Percentiles rank a stretch among this genome's conserved stretches.
These are phyloP conservation scores for Candida saitoana DNA, from an alignment of 805 yeast species.

Conservation along the genomic window DNA sequence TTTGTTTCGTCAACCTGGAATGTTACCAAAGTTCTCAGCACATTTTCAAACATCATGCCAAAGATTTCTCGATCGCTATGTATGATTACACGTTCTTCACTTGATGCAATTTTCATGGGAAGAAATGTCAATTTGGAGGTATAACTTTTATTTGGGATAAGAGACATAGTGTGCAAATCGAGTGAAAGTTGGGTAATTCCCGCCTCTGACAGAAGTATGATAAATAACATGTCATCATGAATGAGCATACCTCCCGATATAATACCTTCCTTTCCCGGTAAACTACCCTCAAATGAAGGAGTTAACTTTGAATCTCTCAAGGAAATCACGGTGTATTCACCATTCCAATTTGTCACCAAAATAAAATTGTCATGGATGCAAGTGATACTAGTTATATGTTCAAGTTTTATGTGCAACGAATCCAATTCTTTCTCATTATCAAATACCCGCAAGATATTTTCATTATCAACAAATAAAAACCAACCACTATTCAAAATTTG, in stretches of 20 bases:
- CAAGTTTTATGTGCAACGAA: neutral
- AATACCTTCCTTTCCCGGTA: conserved; percentile 7
- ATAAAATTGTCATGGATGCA: neutral
- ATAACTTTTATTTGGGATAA: conserved; percentile 3
- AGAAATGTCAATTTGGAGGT: conserved; percentile 8
- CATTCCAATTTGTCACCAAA: conserved; percentile 15
- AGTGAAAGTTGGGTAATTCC: conserved; percentile 11
- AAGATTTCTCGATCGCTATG: conserved; percentile 11
- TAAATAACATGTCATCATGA: conserved; percentile 11
- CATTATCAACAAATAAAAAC: neutral
- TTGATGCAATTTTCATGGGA: conserved; percentile 14
- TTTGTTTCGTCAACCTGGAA: conserved; percentile 1
- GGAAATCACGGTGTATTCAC: conserved; percentile 10
- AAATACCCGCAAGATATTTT: neutral
- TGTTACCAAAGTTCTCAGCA: conserved; percentile 6
- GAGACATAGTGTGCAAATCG: conserved; percentile 6
- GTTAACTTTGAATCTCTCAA: conserved; percentile 6
- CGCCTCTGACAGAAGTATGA: conserved; percentile 13
- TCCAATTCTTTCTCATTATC: neutral
- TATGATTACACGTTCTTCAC: conserved; percentile 7
- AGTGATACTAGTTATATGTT: conserved; percentile 1
- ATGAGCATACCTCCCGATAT: conserved; percentile 12
- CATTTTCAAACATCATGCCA: conserved; percentile 9
- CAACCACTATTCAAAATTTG: neutral
- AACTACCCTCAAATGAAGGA: neutral